phyloP scores from a whole-genome alignment of 1,284 basidiomycete genomes.

The Cryptococcus sp. region DNA sequence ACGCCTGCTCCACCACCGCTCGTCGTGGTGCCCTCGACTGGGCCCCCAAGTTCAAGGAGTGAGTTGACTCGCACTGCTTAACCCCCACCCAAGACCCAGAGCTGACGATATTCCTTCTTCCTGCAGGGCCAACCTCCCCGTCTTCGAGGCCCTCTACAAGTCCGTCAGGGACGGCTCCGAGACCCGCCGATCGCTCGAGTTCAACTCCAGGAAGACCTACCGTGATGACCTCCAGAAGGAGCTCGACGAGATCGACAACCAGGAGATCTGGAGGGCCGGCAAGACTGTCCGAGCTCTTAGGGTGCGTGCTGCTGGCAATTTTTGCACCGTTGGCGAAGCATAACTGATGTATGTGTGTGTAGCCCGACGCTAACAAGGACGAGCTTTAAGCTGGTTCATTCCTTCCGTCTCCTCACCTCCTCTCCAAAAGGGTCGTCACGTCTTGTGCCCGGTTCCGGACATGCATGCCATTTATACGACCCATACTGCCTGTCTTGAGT shows the following conservation, averaged over 20 bases:
- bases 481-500: too few relatives aligned
- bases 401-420: background rate
- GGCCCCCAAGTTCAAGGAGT: slow-evolving; percentile 90
- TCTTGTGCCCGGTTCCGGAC: slow-evolving; percentile 3
- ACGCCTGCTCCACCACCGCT: slow-evolving; percentile 97
- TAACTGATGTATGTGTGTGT: background rate
- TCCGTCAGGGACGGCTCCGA: slow-evolving; percentile 92
- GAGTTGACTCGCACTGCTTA: slow-evolving; percentile 16
- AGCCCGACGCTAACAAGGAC: slow-evolving; percentile 46
- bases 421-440: background rate
- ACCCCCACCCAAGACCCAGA: background rate
- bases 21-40: slow-evolving; percentile 98
- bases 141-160: slow-evolving; percentile 92
- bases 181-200: slow-evolving; percentile 94
- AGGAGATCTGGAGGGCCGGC: slow-evolving; percentile 95
- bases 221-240: slow-evolving; percentile 91
- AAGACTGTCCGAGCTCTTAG: slow-evolving; percentile 54
- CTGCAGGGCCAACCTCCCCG: slow-evolving; percentile 74
- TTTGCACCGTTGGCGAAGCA: background rate
- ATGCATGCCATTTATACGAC: slow-evolving; percentile 4
- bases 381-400: slow-evolving; percentile 34
- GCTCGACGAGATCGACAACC: slow-evolving; percentile 81
- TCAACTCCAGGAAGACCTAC: slow-evolving; percentile 90
- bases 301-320: slow-evolving; percentile 21
- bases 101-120: background rate